These are phyloP conservation scores for Leptographium galeiforme DNA, from an alignment of 2,329 filamentous ascomycete species.

Conservation along the genomic window DNA sequence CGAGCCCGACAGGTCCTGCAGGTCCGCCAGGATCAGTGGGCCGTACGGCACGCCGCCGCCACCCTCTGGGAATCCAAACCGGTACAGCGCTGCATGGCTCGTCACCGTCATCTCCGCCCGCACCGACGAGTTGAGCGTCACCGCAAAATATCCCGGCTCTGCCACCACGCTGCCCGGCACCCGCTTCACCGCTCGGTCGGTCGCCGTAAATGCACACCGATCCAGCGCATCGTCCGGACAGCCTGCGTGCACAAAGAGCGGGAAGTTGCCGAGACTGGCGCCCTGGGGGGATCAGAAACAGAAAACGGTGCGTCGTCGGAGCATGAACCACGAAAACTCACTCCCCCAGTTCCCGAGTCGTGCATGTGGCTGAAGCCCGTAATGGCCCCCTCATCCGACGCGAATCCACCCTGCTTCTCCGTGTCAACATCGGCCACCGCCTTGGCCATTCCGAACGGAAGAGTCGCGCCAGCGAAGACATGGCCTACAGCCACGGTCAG, in stretches of 20 bases:
- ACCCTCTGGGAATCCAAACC: slow-evolving; percentile 33
- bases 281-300: slow-evolving; percentile 10
- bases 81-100: slow-evolving; percentile 48
- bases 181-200: slow-evolving; percentile 26
- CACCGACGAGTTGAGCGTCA: slow-evolving; percentile 39
- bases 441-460: slow-evolving; percentile 43
- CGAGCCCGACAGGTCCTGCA: slow-evolving; percentile 45
- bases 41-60: neutral
- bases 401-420: slow-evolving; percentile 30
- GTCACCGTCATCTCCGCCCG: slow-evolving; percentile 46
- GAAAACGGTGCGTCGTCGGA: neutral
- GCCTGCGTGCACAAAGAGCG: slow-evolving; percentile 27
- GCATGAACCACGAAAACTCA: neutral
- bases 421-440: slow-evolving; percentile 38
- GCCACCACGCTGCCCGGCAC: slow-evolving; percentile 31
- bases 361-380: slow-evolving; percentile 36
- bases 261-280: slow-evolving; percentile 32
- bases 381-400: slow-evolving; percentile 31
- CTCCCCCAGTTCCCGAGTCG: slow-evolving; percentile 29
- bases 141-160: slow-evolving; percentile 41
- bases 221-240: slow-evolving; percentile 28
- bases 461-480: slow-evolving; percentile 41
- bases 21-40: slow-evolving; percentile 44
- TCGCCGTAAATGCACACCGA: slow-evolving; percentile 38
- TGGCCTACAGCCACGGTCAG: slow-evolving; percentile 26